phyloP scores from a whole-genome alignment of 257 asterid species.

The Misopates orontium region DNA sequence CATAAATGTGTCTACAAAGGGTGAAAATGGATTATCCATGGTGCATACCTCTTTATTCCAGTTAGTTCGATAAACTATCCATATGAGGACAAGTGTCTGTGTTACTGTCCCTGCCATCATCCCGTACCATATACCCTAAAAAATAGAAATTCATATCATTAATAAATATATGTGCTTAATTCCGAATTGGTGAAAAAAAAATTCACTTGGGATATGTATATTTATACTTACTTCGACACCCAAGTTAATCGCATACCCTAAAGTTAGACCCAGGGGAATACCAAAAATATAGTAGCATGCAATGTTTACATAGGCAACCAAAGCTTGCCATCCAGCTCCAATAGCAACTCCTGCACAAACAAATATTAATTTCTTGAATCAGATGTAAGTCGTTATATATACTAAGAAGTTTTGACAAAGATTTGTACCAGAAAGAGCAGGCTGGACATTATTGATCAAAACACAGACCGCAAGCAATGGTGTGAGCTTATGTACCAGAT shows the following conservation, averaged over 20 bases:
- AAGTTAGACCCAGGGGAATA: slow-evolving; percentile 56
- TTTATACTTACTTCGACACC: slow-evolving; percentile 57
- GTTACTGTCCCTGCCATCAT: slow-evolving; percentile 58
- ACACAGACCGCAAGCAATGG: slow-evolving; percentile 60
- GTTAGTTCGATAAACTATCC: slow-evolving; percentile 50
- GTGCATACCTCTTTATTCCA: slow-evolving; percentile 77
- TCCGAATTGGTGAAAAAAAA: too few relatives aligned
- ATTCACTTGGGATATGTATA: too few relatives aligned
- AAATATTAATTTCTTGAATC: too few relatives aligned
- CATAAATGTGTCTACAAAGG: too few relatives aligned
- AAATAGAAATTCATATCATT: too few relatives aligned
- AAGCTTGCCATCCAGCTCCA: slow-evolving; percentile 90
- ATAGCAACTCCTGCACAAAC: slow-evolving; percentile 81
- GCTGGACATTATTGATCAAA: slow-evolving; percentile 56
- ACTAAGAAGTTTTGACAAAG: too few relatives aligned
- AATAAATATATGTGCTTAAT: too few relatives aligned
- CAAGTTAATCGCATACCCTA: slow-evolving; percentile 52
- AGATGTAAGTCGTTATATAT: too few relatives aligned
- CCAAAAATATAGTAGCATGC: slow-evolving; percentile 72
- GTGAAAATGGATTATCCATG: too few relatives aligned
- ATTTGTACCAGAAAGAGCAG: slow-evolving; percentile 72
- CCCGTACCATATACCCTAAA: slow-evolving; percentile 75
- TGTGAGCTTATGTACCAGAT: slow-evolving; percentile 45
- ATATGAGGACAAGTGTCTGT: slow-evolving; percentile 51
- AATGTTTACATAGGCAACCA: slow-evolving; percentile 66